Evolutionary conservation across 106 monocot species (phyloP).

Genomic region (Posidonia australis): DNA sequence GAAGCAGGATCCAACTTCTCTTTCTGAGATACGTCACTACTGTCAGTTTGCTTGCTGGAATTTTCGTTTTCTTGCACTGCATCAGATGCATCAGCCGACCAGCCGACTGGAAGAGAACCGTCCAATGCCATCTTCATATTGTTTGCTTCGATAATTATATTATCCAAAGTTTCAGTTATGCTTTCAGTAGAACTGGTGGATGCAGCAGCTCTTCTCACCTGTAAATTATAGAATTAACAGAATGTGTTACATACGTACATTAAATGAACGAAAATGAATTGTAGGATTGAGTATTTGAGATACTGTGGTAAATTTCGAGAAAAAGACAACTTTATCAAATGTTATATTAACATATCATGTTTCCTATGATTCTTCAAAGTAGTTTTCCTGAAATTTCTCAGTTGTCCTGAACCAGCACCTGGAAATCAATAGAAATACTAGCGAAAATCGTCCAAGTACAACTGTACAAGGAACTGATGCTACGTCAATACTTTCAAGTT

Average conservation of each 20-base stretch:
- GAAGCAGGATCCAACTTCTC: conserved; percentile 33
- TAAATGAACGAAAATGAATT: too few species aligned
- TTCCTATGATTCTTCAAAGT: too few species aligned
- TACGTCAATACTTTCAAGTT: too few species aligned
- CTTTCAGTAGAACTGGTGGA: conserved; percentile 15
- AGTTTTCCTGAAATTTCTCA: background rate
- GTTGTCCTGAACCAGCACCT: background rate
- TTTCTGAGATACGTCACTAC: conserved; percentile 12
- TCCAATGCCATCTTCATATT: conserved; percentile 44
- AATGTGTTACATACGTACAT: too few species aligned
- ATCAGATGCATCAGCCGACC: conserved; percentile 37
- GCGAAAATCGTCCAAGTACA: too few species aligned
- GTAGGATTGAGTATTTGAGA: too few species aligned
- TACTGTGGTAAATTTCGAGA: too few species aligned
- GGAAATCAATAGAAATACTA: background rate
- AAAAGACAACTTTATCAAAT: too few species aligned
- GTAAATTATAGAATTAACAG: background rate
- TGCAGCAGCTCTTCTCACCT: conserved; percentile 39
- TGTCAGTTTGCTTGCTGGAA: conserved; percentile 22
- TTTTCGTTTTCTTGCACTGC: conserved; percentile 23
- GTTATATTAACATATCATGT: too few species aligned
- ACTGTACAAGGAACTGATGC: too few species aligned
- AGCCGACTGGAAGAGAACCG: conserved; percentile 57
- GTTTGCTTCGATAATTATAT: conserved; percentile 42
- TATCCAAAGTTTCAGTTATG: conserved; percentile 26